Conservation (phyloP, 257 asterid genomes). For the Orobanche coerulescens region DNA sequence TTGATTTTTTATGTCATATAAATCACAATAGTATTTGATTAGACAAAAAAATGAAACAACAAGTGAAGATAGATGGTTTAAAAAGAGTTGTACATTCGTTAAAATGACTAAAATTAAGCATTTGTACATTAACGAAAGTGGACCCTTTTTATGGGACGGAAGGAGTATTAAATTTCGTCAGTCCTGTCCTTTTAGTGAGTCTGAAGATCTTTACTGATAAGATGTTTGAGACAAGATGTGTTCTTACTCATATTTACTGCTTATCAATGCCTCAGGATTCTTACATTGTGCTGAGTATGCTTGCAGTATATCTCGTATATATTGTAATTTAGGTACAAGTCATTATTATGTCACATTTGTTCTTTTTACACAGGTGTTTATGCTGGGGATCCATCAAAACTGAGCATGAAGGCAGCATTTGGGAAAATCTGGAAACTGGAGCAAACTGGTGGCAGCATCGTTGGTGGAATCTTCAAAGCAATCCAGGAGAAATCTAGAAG, state of each 20-base stretch:
- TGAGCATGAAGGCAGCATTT: conserved; percentile 97
- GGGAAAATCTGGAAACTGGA: conserved; percentile 98
- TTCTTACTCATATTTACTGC: background rate
- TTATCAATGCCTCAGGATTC: conserved; percentile 3
- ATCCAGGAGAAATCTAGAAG: conserved; percentile 48
- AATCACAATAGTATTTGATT: too few species aligned
- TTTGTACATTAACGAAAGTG: too few species aligned
- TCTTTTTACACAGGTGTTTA: conserved; percentile 61
- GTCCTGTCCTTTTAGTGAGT: background rate
- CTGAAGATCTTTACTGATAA: background rate
- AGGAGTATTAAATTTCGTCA: background rate
- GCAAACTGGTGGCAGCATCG: conserved; percentile 87
- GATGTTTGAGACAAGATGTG: background rate
- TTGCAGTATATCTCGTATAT: background rate
- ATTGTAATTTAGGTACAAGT: background rate
- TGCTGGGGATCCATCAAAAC: conserved; percentile 94
- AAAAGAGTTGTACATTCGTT: too few species aligned
- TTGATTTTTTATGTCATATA: too few species aligned
- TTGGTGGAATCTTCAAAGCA: conserved; percentile 87
- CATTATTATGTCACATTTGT: background rate
- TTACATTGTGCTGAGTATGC: background rate
- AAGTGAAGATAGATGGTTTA: too few species aligned
- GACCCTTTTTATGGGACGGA: too few species aligned
- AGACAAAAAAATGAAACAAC: too few species aligned
- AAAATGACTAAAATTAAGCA: too few species aligned